Evolutionary conservation across 805 yeast species (phyloP), one percentile per base, ranked within the genome.

Genomic region (Pichia deserticola): DNA sequence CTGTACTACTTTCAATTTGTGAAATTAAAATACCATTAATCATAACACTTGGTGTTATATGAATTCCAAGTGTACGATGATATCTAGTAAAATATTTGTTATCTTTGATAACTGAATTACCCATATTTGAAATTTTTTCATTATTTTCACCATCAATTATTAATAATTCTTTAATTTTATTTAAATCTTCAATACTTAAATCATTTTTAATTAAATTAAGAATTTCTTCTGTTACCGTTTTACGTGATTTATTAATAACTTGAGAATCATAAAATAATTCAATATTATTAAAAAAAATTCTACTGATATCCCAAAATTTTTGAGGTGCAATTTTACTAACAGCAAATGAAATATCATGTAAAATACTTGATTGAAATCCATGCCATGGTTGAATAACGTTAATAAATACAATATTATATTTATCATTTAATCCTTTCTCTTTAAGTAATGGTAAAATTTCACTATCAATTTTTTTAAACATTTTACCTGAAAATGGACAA

Each of bases 381-480:
- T 89, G 96, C 96, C 96, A 89, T 56, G 95, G 93, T 69, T 89
- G 96, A n/a, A 85, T 73, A 39, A 83, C 89, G 60, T 86, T 84
- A 53, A 81, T 75, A 64, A 84, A 79, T 10, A 81, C 77, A 53
- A 86, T 74, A 55, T 79, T 78, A 57, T 83, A 77, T 52, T 75
- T 63, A 50, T 72, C 73, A 1, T 82, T 76, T 46, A 71, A 67
- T 1, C 49, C 49, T 48, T 72, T 66, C 33, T 64, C 54, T 44
- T 74, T 71, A 43, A 82, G 65, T 32, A 60, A 53, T 20, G 89
- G 89, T 38, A 81, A 71, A 7, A 85, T 71, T 36, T 73, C 72
- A 7, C 68, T 63, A 52, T 73, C 70, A 51, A 87, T 61, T 49
- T 81, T 81, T 48, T 70, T 66, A 70, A 76, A 88, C 44, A 86